These are phyloP conservation scores for Sarocladium oryzae DNA, from an alignment of 2,329 filamentous ascomycete species.

Conservation along the genomic window DNA sequence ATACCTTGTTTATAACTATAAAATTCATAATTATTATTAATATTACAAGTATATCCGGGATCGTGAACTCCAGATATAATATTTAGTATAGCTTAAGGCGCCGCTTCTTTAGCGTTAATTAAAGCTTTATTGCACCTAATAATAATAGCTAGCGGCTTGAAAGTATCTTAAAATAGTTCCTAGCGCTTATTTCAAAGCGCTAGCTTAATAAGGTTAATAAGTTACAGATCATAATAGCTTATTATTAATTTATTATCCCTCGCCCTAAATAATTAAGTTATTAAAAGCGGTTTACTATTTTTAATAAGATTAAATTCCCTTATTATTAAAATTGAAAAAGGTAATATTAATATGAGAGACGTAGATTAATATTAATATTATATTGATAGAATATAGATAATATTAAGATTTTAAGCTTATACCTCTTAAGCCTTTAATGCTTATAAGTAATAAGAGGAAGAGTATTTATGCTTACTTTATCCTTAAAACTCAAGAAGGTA, in stretches of 20 bases:
- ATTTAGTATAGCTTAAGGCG: too few relatives aligned
- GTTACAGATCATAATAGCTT: too few relatives aligned
- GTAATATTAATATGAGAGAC: not conserved
- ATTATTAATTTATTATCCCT: conserved; percentile 9
- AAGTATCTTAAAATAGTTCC: too few relatives aligned
- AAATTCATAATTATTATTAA: too few relatives aligned
- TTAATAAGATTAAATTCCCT: conserved; percentile 1
- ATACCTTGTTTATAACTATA: too few relatives aligned
- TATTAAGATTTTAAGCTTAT: not conserved
- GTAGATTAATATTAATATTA: not conserved
- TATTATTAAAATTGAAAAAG: conserved; percentile 9
- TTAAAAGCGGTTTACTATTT: not conserved
- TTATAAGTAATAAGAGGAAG: conserved; percentile 1
- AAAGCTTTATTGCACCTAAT: too few relatives aligned
- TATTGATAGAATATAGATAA: not conserved
- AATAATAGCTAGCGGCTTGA: too few relatives aligned
- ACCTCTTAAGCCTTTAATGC: not conserved
- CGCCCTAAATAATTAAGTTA: not conserved
- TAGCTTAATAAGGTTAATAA: too few relatives aligned
- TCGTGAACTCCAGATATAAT: too few relatives aligned
- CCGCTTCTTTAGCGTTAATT: too few relatives aligned
- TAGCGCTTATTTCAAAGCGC: too few relatives aligned
- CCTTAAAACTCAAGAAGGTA: not conserved
- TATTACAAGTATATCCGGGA: too few relatives aligned
- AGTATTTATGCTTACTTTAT: not conserved